A percentile compares a stretch with the other conserved stretches of the same genome.
phyloP scores from a whole-genome alignment of 2,329 filamentous ascomycete genomes.

The Penicillium sp. region DNA sequence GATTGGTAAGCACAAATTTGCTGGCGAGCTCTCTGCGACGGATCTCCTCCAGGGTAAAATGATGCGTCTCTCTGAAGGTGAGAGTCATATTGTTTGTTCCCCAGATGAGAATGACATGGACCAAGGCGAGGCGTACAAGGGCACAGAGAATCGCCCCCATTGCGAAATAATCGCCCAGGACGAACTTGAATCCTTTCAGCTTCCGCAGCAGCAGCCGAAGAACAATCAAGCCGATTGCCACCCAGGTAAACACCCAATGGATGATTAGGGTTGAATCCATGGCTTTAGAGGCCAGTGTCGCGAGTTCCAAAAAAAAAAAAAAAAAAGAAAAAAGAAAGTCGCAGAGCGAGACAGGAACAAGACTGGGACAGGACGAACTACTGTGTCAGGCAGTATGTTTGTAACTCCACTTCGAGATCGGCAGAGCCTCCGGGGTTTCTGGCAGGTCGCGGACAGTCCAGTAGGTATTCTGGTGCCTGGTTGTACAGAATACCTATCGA shows the following conservation, averaged over 20 bases:
- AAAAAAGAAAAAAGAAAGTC: background rate
- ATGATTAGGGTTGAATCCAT: conserved; percentile 18
- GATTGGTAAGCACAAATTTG: conserved; percentile 39
- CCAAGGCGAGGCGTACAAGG: conserved; percentile 23
- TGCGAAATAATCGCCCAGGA: conserved; percentile 15
- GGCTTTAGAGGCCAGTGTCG: background rate
- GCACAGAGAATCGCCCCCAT: conserved; percentile 18
- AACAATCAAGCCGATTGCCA: conserved; percentile 14
- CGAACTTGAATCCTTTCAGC: conserved; percentile 10
- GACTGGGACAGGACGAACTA: no score
- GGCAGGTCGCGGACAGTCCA: no score
- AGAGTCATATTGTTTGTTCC: conserved; percentile 41
- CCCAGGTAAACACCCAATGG: conserved; percentile 20
- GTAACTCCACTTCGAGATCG: no score
- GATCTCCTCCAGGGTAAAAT: conserved; percentile 37
- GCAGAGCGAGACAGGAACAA: no score
- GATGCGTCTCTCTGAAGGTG: conserved; percentile 22
- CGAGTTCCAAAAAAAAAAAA: background rate
- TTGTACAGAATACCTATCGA: no score
- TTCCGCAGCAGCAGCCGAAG: conserved; percentile 13
- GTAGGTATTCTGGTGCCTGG: no score
- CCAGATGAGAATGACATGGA: conserved; percentile 43
- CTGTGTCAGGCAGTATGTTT: no score
- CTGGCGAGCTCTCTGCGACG: conserved; percentile 41
- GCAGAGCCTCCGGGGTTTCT: no score